phyloP scores from a whole-genome alignment of 176 grass and related monocot species.

The Echinochloa phyllopogon region DNA sequence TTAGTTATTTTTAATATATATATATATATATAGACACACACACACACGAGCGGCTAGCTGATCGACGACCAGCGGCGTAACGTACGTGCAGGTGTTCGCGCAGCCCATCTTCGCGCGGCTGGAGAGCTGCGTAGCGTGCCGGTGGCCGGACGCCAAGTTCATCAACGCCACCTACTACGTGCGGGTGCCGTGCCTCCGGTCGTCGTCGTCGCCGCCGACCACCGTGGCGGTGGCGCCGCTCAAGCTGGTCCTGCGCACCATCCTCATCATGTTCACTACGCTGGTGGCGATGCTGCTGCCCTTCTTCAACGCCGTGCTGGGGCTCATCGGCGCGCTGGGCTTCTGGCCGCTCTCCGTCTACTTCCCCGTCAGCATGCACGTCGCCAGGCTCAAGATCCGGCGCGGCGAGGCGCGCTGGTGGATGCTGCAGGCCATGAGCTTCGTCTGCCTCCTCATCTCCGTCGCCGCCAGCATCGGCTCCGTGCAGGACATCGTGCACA shows the following conservation, averaged over 20 bases:
- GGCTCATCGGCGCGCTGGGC: slow-evolving; percentile 83
- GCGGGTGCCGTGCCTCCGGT: slow-evolving; percentile 35
- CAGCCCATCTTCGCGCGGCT: slow-evolving; percentile 93
- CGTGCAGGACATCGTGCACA: slow-evolving; percentile 94
- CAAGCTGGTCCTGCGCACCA: slow-evolving; percentile 78
- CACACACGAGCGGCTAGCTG: no score
- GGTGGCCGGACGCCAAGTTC: slow-evolving; percentile 88
- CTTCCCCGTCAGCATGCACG: slow-evolving; percentile 92
- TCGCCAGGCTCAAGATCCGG: slow-evolving; percentile 62
- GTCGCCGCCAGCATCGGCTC: slow-evolving; percentile 81
- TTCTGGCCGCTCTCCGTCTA: slow-evolving; percentile 99
- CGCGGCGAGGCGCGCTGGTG: slow-evolving; percentile 69
- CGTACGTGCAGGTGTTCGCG: slow-evolving; percentile 91
- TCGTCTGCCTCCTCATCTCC: slow-evolving; percentile 83
- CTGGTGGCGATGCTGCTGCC: slow-evolving; percentile 85
- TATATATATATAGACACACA: no score
- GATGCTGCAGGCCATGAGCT: slow-evolving; percentile 82
- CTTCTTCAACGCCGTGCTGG: slow-evolving; percentile 93
- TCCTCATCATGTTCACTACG: slow-evolving; percentile 93
- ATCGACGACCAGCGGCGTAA: no score
- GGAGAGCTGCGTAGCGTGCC: slow-evolving; percentile 66
- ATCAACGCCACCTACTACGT: slow-evolving; percentile 83
- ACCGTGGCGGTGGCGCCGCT: slow-evolving; percentile 63
- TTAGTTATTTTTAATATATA: no score
- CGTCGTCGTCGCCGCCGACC: background rate